phyloP scores from a whole-genome alignment of 805 yeast genomes.

The Nakazawaea anatomiae region DNA sequence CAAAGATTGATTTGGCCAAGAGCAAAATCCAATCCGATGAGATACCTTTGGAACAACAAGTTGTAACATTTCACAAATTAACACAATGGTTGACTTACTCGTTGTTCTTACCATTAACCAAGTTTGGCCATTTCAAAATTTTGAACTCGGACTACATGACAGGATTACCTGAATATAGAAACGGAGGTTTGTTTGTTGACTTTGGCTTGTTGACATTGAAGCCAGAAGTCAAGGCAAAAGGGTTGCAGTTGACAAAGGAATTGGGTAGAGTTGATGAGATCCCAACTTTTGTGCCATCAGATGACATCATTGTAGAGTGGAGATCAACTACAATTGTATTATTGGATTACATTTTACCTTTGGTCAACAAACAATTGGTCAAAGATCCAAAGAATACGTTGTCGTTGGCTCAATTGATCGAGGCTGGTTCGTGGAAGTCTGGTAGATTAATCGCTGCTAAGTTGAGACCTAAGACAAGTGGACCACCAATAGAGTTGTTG shows the following conservation, averaged over 20 bases:
- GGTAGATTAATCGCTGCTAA: conserved; percentile 56
- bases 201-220: conserved; percentile 45
- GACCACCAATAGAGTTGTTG: conserved; percentile 57
- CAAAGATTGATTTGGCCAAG: conserved; percentile 18
- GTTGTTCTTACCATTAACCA: conserved; percentile 43
- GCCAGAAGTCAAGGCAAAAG: conserved; percentile 29
- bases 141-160: conserved; percentile 38
- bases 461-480: conserved; percentile 41
- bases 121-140: conserved; percentile 36
- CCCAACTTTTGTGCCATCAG: conserved; percentile 48
- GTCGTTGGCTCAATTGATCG: conserved; percentile 51
- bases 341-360: conserved; percentile 45
- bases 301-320: conserved; percentile 65
- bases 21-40: conserved; percentile 14
- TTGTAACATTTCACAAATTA: conserved; percentile 59
- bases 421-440: conserved; percentile 66
- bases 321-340: conserved; percentile 55
- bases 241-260: conserved; percentile 28
- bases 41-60: conserved; percentile 29
- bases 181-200: conserved; percentile 61
- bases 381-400: conserved; percentile 26
- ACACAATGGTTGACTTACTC: conserved; percentile 68
- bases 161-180: conserved; percentile 57
- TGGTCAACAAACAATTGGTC: conserved; percentile 41
- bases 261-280: conserved; percentile 24